Base-by-base conservation (phyloP, 139 green algal genomes). In the Picochlorum costavermella region DNA sequence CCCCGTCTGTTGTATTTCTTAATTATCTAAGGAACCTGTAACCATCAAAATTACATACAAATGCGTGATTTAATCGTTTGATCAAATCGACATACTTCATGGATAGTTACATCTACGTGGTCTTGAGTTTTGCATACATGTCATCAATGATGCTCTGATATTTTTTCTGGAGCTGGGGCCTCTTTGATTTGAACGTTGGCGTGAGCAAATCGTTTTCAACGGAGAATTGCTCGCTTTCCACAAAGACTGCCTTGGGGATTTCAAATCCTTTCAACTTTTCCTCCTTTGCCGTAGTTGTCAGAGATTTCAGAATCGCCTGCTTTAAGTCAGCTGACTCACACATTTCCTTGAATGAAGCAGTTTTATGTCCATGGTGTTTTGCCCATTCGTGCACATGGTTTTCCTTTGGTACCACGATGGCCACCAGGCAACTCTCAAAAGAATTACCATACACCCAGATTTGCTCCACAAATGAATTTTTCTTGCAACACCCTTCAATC, bases 371-470 rank as follows among this genome's bases (percentile, higher is more conserved):
- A 14, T 36, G 13, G 49, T 60, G n/a, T 56, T 59, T 2, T 56
- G 61, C 48, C 51, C 76, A 20, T 3, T 44, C 61, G 55, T 68
- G 71, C 28, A 84, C 25, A 26, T 71, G 61, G 50, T 71, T 65
- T 40, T 71, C 74, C 4, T 5, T 50, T 6, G 92, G 92, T 30
- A 96, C 90, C 60, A 92, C 91, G 40, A 97, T 83, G 1, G 83
- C 88, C 40, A 98, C 80, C 55, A 98, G 79, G 28, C 28, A 69
- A 75, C 62, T 86, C 84, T 98, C 83, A 53, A 92, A 94, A 48
- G 73, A 88, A 84, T 97, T 92, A 60, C 86, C 89, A 45, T 96
- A 95, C 64, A 97, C 90, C 84, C 85, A 97, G 43, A 95, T 83
- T 83, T 94, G 84, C 74, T 98, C 88, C 44, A 95, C 73, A 10